Base-by-base conservation (phyloP, 139 green algal species). In the Pycnococcus provasolii region DNA sequence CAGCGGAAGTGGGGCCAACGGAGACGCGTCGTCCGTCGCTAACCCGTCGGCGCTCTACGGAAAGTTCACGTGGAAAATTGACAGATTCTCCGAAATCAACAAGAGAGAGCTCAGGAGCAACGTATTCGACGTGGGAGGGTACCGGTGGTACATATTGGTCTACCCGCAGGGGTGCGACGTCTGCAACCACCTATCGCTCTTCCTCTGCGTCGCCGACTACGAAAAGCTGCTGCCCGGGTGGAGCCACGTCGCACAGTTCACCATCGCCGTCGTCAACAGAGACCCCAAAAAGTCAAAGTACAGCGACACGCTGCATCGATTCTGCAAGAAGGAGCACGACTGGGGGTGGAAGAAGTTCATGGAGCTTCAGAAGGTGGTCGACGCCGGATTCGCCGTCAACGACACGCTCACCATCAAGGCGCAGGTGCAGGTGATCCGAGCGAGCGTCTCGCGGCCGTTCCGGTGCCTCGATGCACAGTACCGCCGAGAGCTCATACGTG, bases 321-420 rank as follows among this genome's bases (percentile, higher is more conserved):
- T 98, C 83, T 96, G 90, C 85, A 98, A 98, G 76, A 98, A 98
- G 82, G 92, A 98, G 83, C 91, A 98, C 73, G 92, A 98, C 77
- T 98, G 92, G 92, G 92, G 92, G 0, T 98, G 92, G 92, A 98
- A 98, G 81, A 97, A 97, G 81, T 98, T 97, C 81, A 98, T 98
- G 88, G 85, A 90, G 77, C 76, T 88, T 53, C 64, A 43, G 45
- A 92, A 92, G 73, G 80, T 97, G 50, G 55, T 90, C 59, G 92
- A 97, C 54, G 26, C 26, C 26, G 91, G 92, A 9, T 97, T 97
- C 78, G 94, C 87, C 1, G 83, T 91, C 39, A 72, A 81, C 3
- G 90, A 95, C 77, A 95, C 85, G 5, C 80, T 98, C 8, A 82
- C 95, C 43, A 97, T 98, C 81, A 96, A 96, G 78, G 92, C 90